Evolutionary conservation across 768 basidiomycete genomes (phyloP).

Genomic region (Agrocybe praecox): DNA sequence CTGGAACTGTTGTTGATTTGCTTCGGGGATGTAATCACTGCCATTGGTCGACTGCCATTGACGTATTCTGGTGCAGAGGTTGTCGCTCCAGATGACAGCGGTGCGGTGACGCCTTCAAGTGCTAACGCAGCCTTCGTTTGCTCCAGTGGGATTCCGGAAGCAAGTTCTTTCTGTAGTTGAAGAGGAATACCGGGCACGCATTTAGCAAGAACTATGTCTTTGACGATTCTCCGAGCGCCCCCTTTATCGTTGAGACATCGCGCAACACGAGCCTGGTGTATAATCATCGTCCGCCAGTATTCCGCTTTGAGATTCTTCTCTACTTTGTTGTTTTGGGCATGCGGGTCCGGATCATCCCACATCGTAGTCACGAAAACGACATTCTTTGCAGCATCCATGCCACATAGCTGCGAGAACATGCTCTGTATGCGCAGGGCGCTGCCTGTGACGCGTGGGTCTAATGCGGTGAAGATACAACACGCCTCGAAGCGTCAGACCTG

Average conservation of each 20-base stretch:
- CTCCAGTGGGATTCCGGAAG: conserved; percentile 5
- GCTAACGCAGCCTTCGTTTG: conserved; percentile 9
- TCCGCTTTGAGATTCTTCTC: conserved; percentile 24
- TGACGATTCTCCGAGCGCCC: conserved; percentile 19
- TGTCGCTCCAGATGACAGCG: too few relatives aligned
- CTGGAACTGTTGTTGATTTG: too few relatives aligned
- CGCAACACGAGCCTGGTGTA: conserved; percentile 2
- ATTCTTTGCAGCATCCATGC: conserved; percentile 6
- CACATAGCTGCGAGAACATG: conserved; percentile 17
- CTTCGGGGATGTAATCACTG: too few relatives aligned
- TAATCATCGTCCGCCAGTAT: conserved; percentile 17
- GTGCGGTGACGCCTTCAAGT: conserved; percentile 9
- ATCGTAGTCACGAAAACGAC: conserved; percentile 18
- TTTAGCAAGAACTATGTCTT: conserved; percentile 6
- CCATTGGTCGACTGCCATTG: too few relatives aligned
- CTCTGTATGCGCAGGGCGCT: conserved; percentile 7
- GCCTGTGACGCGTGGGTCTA: conserved; percentile 10
- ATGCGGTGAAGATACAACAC: conserved; percentile 17
- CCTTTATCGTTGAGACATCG: conserved; percentile 15
- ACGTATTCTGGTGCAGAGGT: too few relatives aligned
- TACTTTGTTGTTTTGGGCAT: conserved; percentile 8
- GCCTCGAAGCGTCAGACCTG: conserved; percentile 1
- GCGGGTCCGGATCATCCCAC: conserved; percentile 9
- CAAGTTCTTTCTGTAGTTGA: conserved; percentile 20
- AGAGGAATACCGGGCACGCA: background rate